These are phyloP conservation scores for Lachnellula occidentalis DNA, from an alignment of 2,329 filamentous ascomycete genomes.

Conservation along the genomic window DNA sequence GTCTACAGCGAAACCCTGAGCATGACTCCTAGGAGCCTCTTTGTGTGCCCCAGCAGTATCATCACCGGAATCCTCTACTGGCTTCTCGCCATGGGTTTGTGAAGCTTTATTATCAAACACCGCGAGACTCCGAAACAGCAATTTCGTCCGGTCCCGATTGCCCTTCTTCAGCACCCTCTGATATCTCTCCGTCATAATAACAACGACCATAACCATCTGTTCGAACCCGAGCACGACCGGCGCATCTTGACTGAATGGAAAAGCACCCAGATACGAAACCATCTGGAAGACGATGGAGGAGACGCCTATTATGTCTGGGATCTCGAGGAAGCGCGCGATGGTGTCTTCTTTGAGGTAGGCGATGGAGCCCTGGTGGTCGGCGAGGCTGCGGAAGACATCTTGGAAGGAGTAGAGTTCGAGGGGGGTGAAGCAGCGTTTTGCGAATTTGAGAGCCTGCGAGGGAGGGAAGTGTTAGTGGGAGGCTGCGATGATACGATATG, in stretches of 20 bases:
- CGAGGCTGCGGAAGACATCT: conserved; percentile 65
- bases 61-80: conserved; percentile 9
- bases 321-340: conserved; percentile 64
- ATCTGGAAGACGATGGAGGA: conserved; percentile 68
- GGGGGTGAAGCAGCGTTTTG: conserved; percentile 63
- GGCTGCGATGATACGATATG: not conserved
- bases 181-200: conserved; percentile 67
- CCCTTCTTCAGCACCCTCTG: conserved; percentile 55
- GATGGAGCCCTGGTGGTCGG: conserved; percentile 56
- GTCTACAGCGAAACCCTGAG: conserved; percentile 37
- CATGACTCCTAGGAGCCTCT: conserved; percentile 16
- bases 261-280: conserved; percentile 64
- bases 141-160: conserved; percentile 52
- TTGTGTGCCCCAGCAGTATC: conserved; percentile 41
- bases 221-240: conserved; percentile 65
- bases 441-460: conserved; percentile 55
- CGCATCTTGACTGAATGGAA: conserved; percentile 66
- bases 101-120: conserved; percentile 58
- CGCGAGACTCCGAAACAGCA: conserved; percentile 66
- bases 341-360: conserved; percentile 67
- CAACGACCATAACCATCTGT: conserved; percentile 65
- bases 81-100: conserved; percentile 13
- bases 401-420: conserved; percentile 70
- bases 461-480: conserved; percentile 6
- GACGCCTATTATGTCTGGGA: conserved; percentile 63